Percentiles rank a stretch among this genome's conserved stretches.
Conservation (phyloP, 345 rosid genomes). For the Hibiscus syriacus region DNA sequence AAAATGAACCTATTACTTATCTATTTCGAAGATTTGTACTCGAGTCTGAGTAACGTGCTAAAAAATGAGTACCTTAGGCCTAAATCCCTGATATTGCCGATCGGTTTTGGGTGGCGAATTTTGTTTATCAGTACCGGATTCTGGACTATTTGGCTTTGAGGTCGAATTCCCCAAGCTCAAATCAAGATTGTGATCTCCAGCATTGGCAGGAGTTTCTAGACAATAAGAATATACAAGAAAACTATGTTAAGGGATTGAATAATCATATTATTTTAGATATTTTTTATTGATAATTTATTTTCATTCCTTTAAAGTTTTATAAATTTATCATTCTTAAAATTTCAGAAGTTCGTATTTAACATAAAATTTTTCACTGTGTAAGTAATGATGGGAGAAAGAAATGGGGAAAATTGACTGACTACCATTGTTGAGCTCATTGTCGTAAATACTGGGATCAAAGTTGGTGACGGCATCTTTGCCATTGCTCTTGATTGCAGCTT, state of each 20-base stretch:
- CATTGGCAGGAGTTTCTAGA: constrained; percentile 39
- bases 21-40: background rate
- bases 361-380: too few relatives aligned
- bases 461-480: constrained; percentile 99
- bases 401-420: constrained; percentile 26
- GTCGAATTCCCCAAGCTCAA: constrained; percentile 70
- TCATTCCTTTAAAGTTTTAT: too few relatives aligned
- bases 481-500: constrained; percentile 86
- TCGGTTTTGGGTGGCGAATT: constrained; percentile 25
- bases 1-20: background rate
- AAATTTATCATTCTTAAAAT: too few relatives aligned
- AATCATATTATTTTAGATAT: too few relatives aligned
- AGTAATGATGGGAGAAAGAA: too few relatives aligned
- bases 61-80: constrained; percentile 31
- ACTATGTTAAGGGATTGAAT: background rate
- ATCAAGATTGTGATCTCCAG: constrained; percentile 63
- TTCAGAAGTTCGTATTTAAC: too few relatives aligned
- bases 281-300: too few relatives aligned
- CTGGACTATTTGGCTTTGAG: constrained; percentile 23
- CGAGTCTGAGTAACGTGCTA: background rate
- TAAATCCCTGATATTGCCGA: constrained; percentile 32
- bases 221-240: background rate
- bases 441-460: constrained; percentile 82
- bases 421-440: constrained; percentile 42
- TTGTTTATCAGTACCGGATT: constrained; percentile 14